These are phyloP conservation scores for Guadua angustifolia DNA, from an alignment of 176 grass and related monocot species.

Conservation along the genomic window DNA sequence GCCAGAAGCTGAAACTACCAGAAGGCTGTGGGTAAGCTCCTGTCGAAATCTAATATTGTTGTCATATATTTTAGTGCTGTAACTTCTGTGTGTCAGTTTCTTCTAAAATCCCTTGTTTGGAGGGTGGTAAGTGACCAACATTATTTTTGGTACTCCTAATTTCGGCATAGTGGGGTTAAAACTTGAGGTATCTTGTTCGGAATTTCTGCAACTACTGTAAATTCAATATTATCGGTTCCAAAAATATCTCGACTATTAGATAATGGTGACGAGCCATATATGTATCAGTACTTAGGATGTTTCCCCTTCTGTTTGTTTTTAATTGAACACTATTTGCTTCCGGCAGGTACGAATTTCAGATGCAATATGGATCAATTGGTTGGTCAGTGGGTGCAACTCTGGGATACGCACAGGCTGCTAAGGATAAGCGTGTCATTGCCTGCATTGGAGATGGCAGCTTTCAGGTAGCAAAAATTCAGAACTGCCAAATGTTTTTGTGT, in stretches of 20 bases:
- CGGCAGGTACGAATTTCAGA: conserved; percentile 62
- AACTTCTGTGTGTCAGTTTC: background rate
- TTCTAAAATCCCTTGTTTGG: background rate
- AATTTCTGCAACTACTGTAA: background rate
- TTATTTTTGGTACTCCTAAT: background rate
- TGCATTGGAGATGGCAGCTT: conserved; percentile 68
- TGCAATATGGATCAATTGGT: conserved; percentile 68
- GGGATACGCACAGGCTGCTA: conserved; percentile 58
- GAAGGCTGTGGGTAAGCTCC: conserved; percentile 62
- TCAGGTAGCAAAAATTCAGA: conserved; percentile 41
- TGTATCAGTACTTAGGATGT: background rate
- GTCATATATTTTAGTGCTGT: background rate
- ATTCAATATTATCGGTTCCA: background rate
- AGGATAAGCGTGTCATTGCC: conserved; percentile 63
- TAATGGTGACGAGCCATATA: background rate
- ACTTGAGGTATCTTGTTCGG: background rate
- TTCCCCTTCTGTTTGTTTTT: background rate
- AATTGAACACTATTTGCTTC: background rate
- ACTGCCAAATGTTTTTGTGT: background rate
- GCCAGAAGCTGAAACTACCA: conserved; percentile 61
- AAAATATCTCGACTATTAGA: background rate
- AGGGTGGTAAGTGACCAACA: background rate
- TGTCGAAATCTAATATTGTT: background rate
- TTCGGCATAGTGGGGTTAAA: background rate
- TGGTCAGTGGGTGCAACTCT: conserved; percentile 63